A percentile compares a stretch with the other conserved stretches of the same genome.
Conservation (phyloP, 1,284 basidiomycete genomes). For the Ganoderma lingzhi region DNA sequence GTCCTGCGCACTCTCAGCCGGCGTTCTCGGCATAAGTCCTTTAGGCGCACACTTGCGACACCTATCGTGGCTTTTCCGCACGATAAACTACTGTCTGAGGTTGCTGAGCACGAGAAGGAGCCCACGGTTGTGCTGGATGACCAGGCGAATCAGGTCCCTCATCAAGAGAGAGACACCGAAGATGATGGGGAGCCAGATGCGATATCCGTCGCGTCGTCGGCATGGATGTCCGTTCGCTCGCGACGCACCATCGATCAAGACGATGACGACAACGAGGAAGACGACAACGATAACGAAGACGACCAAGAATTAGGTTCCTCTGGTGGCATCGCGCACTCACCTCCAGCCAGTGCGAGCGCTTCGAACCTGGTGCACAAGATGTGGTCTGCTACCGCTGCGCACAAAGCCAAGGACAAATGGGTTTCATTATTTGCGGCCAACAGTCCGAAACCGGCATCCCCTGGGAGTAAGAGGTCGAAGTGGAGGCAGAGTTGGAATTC, state of each 20-base stretch:
- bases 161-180: constrained; percentile 43
- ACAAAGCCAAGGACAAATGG: constrained; percentile 69
- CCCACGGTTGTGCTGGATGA: constrained; percentile 22
- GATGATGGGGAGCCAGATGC: constrained; percentile 51
- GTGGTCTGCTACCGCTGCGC: constrained; percentile 54
- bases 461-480: constrained; percentile 17
- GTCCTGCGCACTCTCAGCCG: constrained; percentile 63
- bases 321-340: constrained; percentile 32
- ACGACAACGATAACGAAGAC: constrained; percentile 47
- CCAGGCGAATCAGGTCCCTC: constrained; percentile 37
- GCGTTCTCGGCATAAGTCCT: constrained; percentile 44
- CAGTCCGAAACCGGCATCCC: constrained; percentile 18
- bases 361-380: constrained; percentile 45
- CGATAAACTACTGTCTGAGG: constrained; percentile 45
- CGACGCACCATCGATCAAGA: constrained; percentile 49
- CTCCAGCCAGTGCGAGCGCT: constrained; percentile 34
- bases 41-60: constrained; percentile 37
- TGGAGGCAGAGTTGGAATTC: constrained; percentile 31
- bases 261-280: constrained; percentile 57
- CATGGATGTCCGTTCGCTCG: constrained; percentile 59
- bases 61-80: constrained; percentile 42
- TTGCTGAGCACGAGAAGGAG: constrained; percentile 47
- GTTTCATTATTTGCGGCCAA: constrained; percentile 34
- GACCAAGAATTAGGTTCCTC: constrained; percentile 37
- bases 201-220: constrained; percentile 60